A percentile compares a stretch with the other conserved stretches of the same genome.
These are phyloP conservation scores for Candida sphagnicola DNA, from an alignment of 805 yeast species.

Conservation along the genomic window DNA sequence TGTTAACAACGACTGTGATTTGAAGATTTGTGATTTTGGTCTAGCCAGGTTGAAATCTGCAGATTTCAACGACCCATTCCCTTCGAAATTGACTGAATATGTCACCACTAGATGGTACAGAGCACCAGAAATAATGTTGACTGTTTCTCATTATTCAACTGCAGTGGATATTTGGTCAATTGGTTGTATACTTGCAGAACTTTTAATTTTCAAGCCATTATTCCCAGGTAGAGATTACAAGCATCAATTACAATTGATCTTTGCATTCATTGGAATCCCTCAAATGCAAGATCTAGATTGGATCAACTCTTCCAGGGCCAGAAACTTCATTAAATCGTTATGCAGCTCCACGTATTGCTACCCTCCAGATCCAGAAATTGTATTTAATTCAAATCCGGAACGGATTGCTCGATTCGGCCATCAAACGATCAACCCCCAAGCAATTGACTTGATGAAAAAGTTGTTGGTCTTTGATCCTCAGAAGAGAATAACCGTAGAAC, in stretches of 20 bases:
- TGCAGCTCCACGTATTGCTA: conserved; percentile 9
- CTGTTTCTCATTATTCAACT: conserved; percentile 66
- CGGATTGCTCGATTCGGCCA: conserved; percentile 4
- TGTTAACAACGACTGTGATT: conserved; percentile 65
- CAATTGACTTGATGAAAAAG: conserved; percentile 41
- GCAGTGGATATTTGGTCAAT: conserved; percentile 81
- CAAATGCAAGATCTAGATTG: conserved; percentile 12
- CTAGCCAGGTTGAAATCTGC: conserved; percentile 48
- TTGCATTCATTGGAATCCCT: conserved; percentile 72
- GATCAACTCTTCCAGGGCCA: conserved; percentile 23
- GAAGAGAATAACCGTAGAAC: conserved; percentile 79
- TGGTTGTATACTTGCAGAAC: conserved; percentile 74
- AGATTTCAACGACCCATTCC: background rate
- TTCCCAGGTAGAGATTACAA: conserved; percentile 76
- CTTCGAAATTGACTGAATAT: conserved; percentile 65
- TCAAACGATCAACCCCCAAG: conserved; percentile 19
- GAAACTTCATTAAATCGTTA: conserved; percentile 20
- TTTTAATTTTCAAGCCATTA: conserved; percentile 57
- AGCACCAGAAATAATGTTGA: conserved; percentile 80
- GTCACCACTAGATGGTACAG: conserved; percentile 86
- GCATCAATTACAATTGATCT: conserved; percentile 61
- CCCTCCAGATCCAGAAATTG: background rate
- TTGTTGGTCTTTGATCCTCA: conserved; percentile 87
- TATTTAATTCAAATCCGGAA: background rate
- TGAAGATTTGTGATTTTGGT: conserved; percentile 79